These are phyloP conservation scores for Phytophthora pinifolia DNA, from an alignment of 352 stramenopile genomes.

Conservation along the genomic window DNA sequence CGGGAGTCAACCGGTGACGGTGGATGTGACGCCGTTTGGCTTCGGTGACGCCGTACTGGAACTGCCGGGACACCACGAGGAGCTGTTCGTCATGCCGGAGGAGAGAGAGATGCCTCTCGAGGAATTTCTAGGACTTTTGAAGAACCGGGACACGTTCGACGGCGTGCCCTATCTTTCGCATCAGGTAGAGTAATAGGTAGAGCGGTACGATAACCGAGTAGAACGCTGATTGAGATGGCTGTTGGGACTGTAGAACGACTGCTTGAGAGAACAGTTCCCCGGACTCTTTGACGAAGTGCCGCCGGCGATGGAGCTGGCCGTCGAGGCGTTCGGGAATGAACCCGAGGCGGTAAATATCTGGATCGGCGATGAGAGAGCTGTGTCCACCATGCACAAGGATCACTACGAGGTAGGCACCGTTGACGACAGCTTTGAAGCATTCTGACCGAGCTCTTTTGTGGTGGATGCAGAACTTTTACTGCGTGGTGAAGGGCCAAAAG, in stretches of 20 bases:
- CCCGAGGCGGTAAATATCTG: conserved; percentile 96
- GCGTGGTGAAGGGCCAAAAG: conserved; percentile 95
- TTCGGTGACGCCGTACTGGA: conserved; percentile 69
- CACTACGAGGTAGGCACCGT: conserved; percentile 90
- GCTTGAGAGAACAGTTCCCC: conserved; percentile 70
- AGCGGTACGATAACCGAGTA: not conserved
- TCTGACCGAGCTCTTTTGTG: conserved; percentile 1
- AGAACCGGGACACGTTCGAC: conserved; percentile 56
- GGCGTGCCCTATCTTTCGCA: conserved; percentile 85
- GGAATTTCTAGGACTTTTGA: conserved; percentile 54
- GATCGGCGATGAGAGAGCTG: conserved; percentile 95
- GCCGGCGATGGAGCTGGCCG: conserved; percentile 49
- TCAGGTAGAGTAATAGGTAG: conserved; percentile 33
- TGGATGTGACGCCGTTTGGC: conserved; percentile 81
- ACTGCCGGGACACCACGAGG: conserved; percentile 24
- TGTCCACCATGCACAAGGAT: conserved; percentile 98
- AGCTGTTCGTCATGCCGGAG: conserved; percentile 80
- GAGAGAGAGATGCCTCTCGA: conserved; percentile 71
- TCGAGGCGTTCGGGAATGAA: conserved; percentile 76
- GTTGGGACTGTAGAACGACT: conserved; percentile 55
- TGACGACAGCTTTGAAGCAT: not conserved
- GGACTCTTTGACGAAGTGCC: conserved; percentile 65
- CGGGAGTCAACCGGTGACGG: conserved; percentile 49
- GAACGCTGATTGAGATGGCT: not conserved
- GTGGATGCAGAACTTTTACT: conserved; percentile 94